Base-by-base conservation (phyloP, 1,284 basidiomycete species). In the Ustilago nuda region DNA sequence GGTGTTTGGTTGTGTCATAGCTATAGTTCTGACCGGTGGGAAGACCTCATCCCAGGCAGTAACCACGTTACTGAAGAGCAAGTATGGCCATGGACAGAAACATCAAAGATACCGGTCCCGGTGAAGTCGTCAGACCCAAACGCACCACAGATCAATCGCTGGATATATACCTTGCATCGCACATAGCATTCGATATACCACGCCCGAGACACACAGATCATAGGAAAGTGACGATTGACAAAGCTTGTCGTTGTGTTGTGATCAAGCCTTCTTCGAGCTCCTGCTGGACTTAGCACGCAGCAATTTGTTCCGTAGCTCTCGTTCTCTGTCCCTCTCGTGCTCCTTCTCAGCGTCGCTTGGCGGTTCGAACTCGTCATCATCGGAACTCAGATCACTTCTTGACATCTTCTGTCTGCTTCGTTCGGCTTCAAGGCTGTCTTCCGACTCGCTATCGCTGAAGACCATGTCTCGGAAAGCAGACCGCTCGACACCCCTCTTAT, bases 21-120 rank as follows among this genome's bases (percentile, higher is more conserved):
- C 50, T 76, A 76, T 56, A 76, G 61, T 41, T 50, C 67, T 15
- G 45, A 51, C 37, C 57, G 72, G 0, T 76, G 73, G 73, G 53
- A 67, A 1, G 73, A 76, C 13, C 15, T 72, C 7, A 19, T 63
- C 8, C 1, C 27, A 7, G 27, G 23, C n/a, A 48, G 46, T 8
- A 12, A 17, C 33, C 8, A 7, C 19, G 2, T 23, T 48, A 8
- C 7, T 7, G 11, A 35, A 15, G 32, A 8, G 19, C 13, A 8
- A 12, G 30, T 0, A 17, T 66, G 61, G 63, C 57, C 58, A 2
- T 76, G 68, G 63, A 55, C 33, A 7, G 23, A 60, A 45, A 4
- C n/a, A 4, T 9, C 36, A 8, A 61, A 23, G 30, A 65, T 13
- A 3, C 32, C 58, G 3, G 58, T 71, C 0, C 61, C 73, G 1